These are phyloP conservation scores for Cytospora mali DNA, from an alignment of 2,329 filamentous ascomycete species.

Conservation along the genomic window DNA sequence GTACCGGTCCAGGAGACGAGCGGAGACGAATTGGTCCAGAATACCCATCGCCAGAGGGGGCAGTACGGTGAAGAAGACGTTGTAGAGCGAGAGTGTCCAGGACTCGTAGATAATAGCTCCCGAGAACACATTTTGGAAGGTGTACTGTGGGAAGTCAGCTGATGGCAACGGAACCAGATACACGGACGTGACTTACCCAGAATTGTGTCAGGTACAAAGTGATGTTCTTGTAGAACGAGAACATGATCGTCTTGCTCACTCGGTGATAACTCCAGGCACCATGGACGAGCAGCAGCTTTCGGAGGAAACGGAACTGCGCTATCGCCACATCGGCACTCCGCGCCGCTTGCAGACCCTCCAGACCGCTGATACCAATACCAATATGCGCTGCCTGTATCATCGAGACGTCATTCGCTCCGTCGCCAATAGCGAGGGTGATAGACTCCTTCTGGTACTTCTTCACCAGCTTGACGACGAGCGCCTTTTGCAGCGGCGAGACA, in stretches of 20 bases:
- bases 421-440: constrained; percentile 92
- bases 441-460: constrained; percentile 88
- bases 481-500: constrained; percentile 96
- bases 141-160: constrained; percentile 63
- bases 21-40: constrained; percentile 96
- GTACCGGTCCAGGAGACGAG: constrained; percentile 89
- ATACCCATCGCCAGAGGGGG: constrained; percentile 94
- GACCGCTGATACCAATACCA: constrained; percentile 93
- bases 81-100: constrained; percentile 99
- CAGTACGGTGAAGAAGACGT: constrained; percentile 94
- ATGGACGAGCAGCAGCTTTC: constrained; percentile 92
- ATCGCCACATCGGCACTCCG: constrained; percentile 95
- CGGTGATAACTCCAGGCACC: constrained; percentile 98
- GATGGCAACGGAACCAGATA: neutral
- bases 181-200: constrained; percentile 66
- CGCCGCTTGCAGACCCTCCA: constrained; percentile 95
- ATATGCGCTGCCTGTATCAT: constrained; percentile 99
- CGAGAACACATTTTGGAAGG: constrained; percentile 97
- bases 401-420: constrained; percentile 98
- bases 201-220: constrained; percentile 99
- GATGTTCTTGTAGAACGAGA: constrained; percentile 99
- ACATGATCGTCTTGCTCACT: constrained; percentile 94
- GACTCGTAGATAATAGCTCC: constrained; percentile 98
- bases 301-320: constrained; percentile 91
- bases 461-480: constrained; percentile 95